Base-by-base conservation (phyloP, 2,329 filamentous ascomycete species). In the Teratosphaeria zuluensis region DNA sequence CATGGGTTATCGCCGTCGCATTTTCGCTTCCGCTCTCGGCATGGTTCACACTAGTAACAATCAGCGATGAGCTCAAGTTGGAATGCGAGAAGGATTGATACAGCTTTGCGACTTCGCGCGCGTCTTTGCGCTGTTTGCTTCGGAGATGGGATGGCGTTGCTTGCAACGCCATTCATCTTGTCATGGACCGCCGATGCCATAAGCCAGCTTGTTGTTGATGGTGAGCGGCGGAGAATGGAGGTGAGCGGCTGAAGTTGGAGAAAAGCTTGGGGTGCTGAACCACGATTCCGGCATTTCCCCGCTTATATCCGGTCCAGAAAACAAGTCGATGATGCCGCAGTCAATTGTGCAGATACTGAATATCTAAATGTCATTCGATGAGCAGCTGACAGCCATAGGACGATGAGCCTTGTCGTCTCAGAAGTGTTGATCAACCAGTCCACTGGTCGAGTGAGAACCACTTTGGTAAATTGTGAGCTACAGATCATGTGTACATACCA, bases 11-110 rank as follows among this genome's bases (percentile, higher is more conserved):
- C 70, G 12, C 80, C 79, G 56, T 81, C 77, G 60, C 80, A 82
- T 69, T 80, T 81, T 51, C 80, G 75, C 66, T 82, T 82, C 54
- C 79, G 77, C 9, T 79, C 74, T 51, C 80, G 75, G 55, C 80
- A 82, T 16, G 77, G 75, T 54, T 76, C 68, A 62, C 63, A 48
- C 42, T 48, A 21, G 42, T 8, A 19, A n/a, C n/a, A 3, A 11
- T 48, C 9, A 48, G 42, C 16, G 7, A 19, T 21, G 42, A 48
- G 5, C 9, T 21, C 6, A 6, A 21, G 5, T 9, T 21, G 42
- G n/a, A 19, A 5, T 6, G 5, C 6, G 5, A 48, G 5, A 19
- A 6, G 19, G 4, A 6, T 48, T 16, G 11, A 14, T 42, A 48
- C 42, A 6, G 42, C 42, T 19, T 48, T 48, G 42, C 42, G 42